Evolutionary conservation across 73 alveolate genomes (phyloP), one percentile per base, ranked within the genome.

Genomic region (Paramecium pentaurelia): DNA sequence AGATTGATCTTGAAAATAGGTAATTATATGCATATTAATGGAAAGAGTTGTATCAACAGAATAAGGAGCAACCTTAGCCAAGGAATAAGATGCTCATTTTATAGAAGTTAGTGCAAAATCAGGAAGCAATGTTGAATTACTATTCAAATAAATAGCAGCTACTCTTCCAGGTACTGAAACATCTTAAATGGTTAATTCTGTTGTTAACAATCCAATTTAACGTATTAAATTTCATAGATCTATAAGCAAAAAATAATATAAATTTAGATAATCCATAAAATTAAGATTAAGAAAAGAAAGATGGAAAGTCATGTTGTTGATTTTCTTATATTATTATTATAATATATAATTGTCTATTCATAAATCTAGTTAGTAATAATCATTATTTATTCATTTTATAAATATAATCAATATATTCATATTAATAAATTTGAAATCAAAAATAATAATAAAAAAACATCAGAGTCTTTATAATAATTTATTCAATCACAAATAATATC

Each of bases 101-200:
- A 94, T 95, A 11, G 99, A 96, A 70, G 93, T 93, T 64, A 94
- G 97, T 71, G 99, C 99, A 22, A 96, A 95, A 64, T 93, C 96
- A 28, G 99, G 99, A 27, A 68, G 68, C 49, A 96, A 96, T 77
- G 96, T 96, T 36, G 93, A 95, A 77, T 60, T 73, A 54, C 94
- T 96, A 45, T 96, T 96, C 59, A 85, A 96, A 92, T 90, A 92
- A 25, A 94, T 96, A 11, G 99, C 99, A 18, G 60, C 37, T 49
- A 93, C 86, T 34, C 90, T 95, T 25, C 96, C 96, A 54, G 96
- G 96, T 27, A 93, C 93, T 30, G 93, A 92, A 86, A 90, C 77
- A 8, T 40, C 84, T 45, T 28, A 89, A 28, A 80, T 80, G 91
- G 58, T 80, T 30, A 80, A 80, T 49, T 80, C 91, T 22, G 91